These are phyloP conservation scores for Prinsepia uniflora DNA, from an alignment of 306 rosid species.

Conservation along the genomic window DNA sequence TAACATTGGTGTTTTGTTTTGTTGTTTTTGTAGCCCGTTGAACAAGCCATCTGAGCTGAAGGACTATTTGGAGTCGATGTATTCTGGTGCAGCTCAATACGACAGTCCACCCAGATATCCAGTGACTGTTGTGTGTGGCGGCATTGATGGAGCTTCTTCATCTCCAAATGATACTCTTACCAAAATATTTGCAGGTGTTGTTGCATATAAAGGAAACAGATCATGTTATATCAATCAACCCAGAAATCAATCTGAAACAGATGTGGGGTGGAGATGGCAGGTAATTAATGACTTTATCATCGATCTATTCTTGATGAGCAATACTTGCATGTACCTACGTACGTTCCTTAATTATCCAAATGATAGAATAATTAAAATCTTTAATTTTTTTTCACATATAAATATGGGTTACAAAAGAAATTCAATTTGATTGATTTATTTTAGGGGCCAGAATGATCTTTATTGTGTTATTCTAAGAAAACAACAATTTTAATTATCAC, in stretches of 20 bases:
- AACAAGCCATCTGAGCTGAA: conserved; percentile 30
- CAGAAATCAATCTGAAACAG: conserved; percentile 29
- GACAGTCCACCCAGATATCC: conserved; percentile 53
- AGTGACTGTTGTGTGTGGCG: conserved; percentile 47
- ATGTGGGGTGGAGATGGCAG: conserved; percentile 77
- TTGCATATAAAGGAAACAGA: conserved; percentile 36
- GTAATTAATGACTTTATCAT: conserved; percentile 41
- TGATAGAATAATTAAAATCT: too few relatives aligned
- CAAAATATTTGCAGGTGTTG: conserved; percentile 58
- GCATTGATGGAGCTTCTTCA: conserved; percentile 44
- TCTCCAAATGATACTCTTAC: conserved; percentile 28
- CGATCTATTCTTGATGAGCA: too few relatives aligned
- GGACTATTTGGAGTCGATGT: conserved; percentile 20
- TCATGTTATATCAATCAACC: conserved; percentile 48
- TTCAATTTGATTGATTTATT: too few relatives aligned
- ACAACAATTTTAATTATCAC: too few relatives aligned
- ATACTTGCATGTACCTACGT: too few relatives aligned
- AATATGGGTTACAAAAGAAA: too few relatives aligned
- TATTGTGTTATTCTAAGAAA: too few relatives aligned
- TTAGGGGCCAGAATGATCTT: too few relatives aligned
- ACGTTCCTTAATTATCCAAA: too few relatives aligned
- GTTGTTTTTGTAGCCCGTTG: conserved; percentile 38
- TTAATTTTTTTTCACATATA: too few relatives aligned
- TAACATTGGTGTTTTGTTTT: neutral
- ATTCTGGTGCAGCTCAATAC: conserved; percentile 51